Evolutionary conservation across 257 asterid species (phyloP).

Genomic region (Solanum bulbocastanum): DNA sequence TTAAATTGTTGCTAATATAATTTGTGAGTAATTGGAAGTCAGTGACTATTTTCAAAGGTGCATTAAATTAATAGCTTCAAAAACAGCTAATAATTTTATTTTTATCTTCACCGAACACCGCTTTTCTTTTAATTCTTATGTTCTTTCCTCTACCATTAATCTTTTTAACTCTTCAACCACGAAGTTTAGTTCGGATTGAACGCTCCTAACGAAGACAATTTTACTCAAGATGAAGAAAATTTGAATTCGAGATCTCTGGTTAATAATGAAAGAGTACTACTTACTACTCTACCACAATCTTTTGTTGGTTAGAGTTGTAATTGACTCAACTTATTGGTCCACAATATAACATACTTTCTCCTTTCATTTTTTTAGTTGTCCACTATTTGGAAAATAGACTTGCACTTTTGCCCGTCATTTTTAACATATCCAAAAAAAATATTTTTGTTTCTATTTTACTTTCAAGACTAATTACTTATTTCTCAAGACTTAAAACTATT

Average conservation of each 20-base stretch:
- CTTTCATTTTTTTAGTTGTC: neutral
- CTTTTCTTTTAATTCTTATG: neutral
- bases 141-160: neutral
- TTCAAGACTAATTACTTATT: neutral
- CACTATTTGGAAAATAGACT: neutral
- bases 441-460: neutral
- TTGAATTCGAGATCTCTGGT: no score
- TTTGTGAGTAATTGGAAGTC: neutral
- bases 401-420: neutral
- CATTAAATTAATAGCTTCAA: neutral
- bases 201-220: neutral
- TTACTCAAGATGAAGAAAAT: rapidly evolving
- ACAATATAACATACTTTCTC: no score
- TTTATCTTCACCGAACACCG: neutral
- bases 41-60: neutral
- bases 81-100: neutral
- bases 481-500: neutral
- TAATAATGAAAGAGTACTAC: no score
- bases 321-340: neutral
- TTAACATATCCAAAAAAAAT: no score
- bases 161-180: neutral
- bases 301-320: neutral
- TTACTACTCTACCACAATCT: rapidly evolving
- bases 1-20: neutral
- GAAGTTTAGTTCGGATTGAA: neutral